These are phyloP conservation scores for Vigna hirtella DNA, from an alignment of 306 rosid genomes.

Conservation along the genomic window DNA sequence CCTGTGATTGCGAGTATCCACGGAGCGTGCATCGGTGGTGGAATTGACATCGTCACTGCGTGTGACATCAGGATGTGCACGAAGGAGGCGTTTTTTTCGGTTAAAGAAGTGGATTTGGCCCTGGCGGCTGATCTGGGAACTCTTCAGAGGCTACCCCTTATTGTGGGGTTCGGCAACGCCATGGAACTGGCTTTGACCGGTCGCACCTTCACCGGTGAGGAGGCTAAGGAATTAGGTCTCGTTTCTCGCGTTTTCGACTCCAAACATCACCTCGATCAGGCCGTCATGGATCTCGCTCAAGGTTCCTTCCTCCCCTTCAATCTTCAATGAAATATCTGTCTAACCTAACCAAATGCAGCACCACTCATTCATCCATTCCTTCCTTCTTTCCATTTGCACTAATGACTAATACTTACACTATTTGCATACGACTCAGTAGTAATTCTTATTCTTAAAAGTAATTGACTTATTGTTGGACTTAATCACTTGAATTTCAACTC, in stretches of 20 bases:
- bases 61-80: slow-evolving; percentile 83
- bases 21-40: slow-evolving; percentile 90
- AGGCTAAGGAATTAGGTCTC: slow-evolving; percentile 76
- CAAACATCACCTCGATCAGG: slow-evolving; percentile 53
- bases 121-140: slow-evolving; percentile 88
- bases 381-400: too few relatives aligned
- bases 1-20: slow-evolving; percentile 79
- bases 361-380: too few relatives aligned
- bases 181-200: slow-evolving; percentile 84
- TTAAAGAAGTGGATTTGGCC: slow-evolving; percentile 84
- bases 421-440: too few relatives aligned
- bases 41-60: slow-evolving; percentile 73
- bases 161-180: slow-evolving; percentile 82
- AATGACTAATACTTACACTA: too few relatives aligned
- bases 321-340: neutral
- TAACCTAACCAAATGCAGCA: too few relatives aligned
- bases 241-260: slow-evolving; percentile 66
- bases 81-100: slow-evolving; percentile 81
- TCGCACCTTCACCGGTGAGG: slow-evolving; percentile 73
- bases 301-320: neutral
- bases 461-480: too few relatives aligned
- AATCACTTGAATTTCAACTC: neutral
- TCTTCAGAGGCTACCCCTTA: slow-evolving; percentile 80
- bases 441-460: too few relatives aligned
- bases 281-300: slow-evolving; percentile 55